These are phyloP conservation scores for Botryotinia convoluta DNA, from an alignment of 2,329 filamentous ascomycete genomes.

Conservation along the genomic window DNA sequence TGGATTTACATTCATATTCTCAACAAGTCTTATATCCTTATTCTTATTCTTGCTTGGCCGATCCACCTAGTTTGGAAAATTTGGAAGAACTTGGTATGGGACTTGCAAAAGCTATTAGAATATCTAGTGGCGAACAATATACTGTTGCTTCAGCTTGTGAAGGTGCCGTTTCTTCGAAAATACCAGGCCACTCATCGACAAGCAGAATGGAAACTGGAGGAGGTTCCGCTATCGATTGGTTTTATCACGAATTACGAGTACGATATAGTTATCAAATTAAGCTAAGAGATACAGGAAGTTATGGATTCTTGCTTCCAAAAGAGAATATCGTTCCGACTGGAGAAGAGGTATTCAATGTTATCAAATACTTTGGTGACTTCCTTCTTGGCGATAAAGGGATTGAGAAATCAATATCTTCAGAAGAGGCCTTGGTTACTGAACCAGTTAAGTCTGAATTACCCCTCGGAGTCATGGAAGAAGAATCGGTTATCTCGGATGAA, in stretches of 20 bases:
- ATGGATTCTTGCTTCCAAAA: conserved; percentile 85
- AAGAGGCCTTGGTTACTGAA: conserved; percentile 23
- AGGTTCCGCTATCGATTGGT: conserved; percentile 89
- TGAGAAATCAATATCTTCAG: conserved; percentile 41
- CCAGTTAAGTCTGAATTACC: conserved; percentile 2
- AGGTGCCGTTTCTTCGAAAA: conserved; percentile 57
- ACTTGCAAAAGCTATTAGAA: conserved; percentile 81
- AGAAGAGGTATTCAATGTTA: conserved; percentile 78
- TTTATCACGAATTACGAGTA: conserved; percentile 82
- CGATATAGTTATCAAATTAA: conserved; percentile 93
- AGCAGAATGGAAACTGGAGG: conserved; percentile 69
- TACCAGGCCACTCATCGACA: conserved; percentile 29
- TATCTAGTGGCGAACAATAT: conserved; percentile 73
- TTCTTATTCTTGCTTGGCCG: conserved; percentile 73
- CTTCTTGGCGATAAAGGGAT: conserved; percentile 68
- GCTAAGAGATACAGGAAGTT: conserved; percentile 86
- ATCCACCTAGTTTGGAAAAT: conserved; percentile 85
- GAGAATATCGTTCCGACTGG: conserved; percentile 87
- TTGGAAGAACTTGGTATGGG: conserved; percentile 86
- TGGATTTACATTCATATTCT: conserved; percentile 93
- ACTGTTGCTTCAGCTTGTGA: conserved; percentile 83
- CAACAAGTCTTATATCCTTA: conserved; percentile 94
- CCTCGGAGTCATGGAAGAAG: not conserved
- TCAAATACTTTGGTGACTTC: conserved; percentile 82
- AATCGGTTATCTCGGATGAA: not conserved